Evolutionary conservation across 306 rosid genomes (phyloP).

Genomic region (Cicer cuneatum): DNA sequence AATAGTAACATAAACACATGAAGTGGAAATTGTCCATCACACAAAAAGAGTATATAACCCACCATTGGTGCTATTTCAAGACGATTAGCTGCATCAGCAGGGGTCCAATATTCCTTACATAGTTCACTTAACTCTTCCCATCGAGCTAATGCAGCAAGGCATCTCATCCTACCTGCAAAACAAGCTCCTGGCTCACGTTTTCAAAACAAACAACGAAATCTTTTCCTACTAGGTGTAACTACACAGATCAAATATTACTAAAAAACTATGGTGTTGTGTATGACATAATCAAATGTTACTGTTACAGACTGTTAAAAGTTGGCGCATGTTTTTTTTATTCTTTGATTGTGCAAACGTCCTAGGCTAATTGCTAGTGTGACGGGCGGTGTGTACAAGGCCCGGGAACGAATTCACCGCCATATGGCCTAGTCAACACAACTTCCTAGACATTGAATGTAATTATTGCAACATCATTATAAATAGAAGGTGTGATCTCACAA

Average conservation of each 20-base stretch:
- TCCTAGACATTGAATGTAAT: too few relatives aligned
- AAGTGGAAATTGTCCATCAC: conserved; percentile 35
- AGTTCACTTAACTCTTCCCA: conserved; percentile 95
- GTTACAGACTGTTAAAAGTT: too few relatives aligned
- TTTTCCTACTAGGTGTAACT: background rate
- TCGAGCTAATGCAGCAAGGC: conserved; percentile 98
- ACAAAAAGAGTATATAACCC: conserved; percentile 44
- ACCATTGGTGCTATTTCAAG: conserved; percentile 99
- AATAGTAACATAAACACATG: conserved; percentile 33
- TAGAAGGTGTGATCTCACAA: too few relatives aligned
- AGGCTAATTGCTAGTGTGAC: too few relatives aligned
- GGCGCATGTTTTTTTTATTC: too few relatives aligned
- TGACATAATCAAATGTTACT: too few relatives aligned
- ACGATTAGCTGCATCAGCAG: conserved; percentile 93
- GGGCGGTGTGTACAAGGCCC: too few relatives aligned
- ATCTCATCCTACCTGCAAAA: conserved; percentile 90
- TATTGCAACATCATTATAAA: too few relatives aligned
- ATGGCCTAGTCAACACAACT: too few relatives aligned
- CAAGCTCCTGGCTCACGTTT: conserved; percentile 43
- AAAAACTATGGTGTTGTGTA: too few relatives aligned
- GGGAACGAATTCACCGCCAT: too few relatives aligned
- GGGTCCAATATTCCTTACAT: conserved; percentile 96
- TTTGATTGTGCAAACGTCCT: too few relatives aligned
- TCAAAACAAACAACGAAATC: conserved; percentile 27
- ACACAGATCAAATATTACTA: background rate